Evolutionary conservation across 352 stramenopile species (phyloP), one percentile per base, ranked within the genome.

Genomic region (Pilasporangium apinafurcum): DNA sequence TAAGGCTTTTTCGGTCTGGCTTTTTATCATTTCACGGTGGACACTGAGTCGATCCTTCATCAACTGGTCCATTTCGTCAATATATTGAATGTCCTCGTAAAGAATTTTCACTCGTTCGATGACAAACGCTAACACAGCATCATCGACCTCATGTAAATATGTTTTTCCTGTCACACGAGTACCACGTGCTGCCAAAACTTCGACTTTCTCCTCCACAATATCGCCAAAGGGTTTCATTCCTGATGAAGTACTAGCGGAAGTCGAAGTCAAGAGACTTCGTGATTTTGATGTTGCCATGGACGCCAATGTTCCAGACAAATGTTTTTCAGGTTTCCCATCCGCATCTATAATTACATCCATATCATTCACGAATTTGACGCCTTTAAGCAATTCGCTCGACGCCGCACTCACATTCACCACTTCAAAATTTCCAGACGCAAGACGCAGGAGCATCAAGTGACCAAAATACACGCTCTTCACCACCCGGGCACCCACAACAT

Each of bases 381-480:
- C 67, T 34, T 83, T 84, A n/a, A 85, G 59, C 27, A 89, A 39
- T 36, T 89, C 74, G 13, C 68, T 84, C 2, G 77, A 85, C 4
- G 77, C 68, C 12, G 74, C 75, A 26, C 77, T 88, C 27, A 92
- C 65, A 43, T 90, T 90, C 17, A 92, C 68, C 27, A 92, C 59
- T 43, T 90, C 80, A 53, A 89, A 88, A 31, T 55, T 69, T 10
- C 77, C 80, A 1, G 67, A 85, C 28, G 74, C 72, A 21, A 90
- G 60, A 14, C 77, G 73, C n/a, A 88, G 60, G 7, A 90, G 47
- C 53, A 92, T 38, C 34, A 92, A 44, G 29, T 92, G 77, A 1
- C 80, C 80, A 37, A 86, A 76, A 54, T 82, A 66, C 12, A 89
- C 73, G 47, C 80, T 89, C 59, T 86, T 89, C 30, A 85, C 48